A percentile compares a stretch with the other conserved stretches of the same genome.
Evolutionary conservation across 2,329 filamentous ascomycete species (phyloP).

Genomic region (Moelleriella libera): DNA sequence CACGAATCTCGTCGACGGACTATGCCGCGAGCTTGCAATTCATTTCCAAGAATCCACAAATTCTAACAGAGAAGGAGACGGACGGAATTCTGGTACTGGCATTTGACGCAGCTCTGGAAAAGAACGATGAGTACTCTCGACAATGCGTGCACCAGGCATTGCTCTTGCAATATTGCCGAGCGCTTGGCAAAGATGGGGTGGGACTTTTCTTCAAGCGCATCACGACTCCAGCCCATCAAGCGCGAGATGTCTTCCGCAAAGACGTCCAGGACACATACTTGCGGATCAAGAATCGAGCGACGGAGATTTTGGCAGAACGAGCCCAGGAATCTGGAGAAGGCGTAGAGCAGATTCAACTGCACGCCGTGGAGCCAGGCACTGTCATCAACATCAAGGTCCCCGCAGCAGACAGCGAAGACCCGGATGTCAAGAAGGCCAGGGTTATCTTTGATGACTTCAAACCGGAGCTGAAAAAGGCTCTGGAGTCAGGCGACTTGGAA

Average conservation of each 20-base stretch:
- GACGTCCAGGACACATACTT: constrained; percentile 83
- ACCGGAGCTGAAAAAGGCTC: constrained; percentile 64
- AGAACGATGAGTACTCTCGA: constrained; percentile 59
- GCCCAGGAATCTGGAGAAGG: constrained; percentile 25
- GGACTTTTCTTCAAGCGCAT: constrained; percentile 93
- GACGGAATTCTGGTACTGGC: constrained; percentile 84
- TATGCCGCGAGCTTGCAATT: constrained; percentile 63
- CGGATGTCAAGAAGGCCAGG: constrained; percentile 48
- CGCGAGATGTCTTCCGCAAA: constrained; percentile 79
- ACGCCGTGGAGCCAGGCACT: constrained; percentile 87
- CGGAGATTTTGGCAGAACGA: constrained; percentile 49
- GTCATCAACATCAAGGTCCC: constrained; percentile 83
- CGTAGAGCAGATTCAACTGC: constrained; percentile 95
- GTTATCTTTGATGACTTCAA: constrained; percentile 74
- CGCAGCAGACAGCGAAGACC: constrained; percentile 50
- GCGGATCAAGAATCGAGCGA: constrained; percentile 63
- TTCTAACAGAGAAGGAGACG: constrained; percentile 74
- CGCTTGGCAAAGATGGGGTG: constrained; percentile 77
- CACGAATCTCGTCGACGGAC: constrained; percentile 60
- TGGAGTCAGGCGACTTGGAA: constrained; percentile 82
- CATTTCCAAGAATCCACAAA: constrained; percentile 61
- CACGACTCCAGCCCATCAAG: constrained; percentile 78
- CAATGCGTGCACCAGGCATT: constrained; percentile 90
- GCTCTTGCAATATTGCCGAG: constrained; percentile 86
- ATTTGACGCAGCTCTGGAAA: constrained; percentile 74